Conservation (phyloP, 2,329 filamentous ascomycete genomes). For the Exophiala alcalophila region DNA sequence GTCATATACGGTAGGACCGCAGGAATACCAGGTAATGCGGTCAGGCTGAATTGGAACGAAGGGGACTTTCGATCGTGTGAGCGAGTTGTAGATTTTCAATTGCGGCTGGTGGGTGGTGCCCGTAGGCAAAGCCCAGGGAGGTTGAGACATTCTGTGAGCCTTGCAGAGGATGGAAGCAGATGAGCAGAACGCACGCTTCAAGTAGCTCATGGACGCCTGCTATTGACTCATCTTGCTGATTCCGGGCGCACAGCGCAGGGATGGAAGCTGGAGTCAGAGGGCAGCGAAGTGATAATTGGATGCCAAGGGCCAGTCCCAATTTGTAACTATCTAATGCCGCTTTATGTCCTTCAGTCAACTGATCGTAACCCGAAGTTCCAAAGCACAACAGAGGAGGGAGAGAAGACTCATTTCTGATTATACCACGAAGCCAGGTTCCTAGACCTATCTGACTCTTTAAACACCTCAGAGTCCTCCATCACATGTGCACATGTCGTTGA, state of each 20-base stretch:
- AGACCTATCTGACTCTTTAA: too few species aligned
- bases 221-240: conserved; percentile 17
- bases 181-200: conserved; percentile 22
- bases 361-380: too few species aligned
- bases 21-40: conserved; percentile 79
- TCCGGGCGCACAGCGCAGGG: conserved; percentile 1
- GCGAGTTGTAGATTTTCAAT: conserved; percentile 75
- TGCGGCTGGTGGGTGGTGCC: conserved; percentile 45
- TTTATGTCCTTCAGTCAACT: too few species aligned
- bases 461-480: too few species aligned
- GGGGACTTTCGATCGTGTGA: conserved; percentile 69
- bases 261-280: too few species aligned
- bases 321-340: too few species aligned
- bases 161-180: conserved; percentile 13
- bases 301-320: too few species aligned
- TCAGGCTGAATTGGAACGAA: conserved; percentile 70
- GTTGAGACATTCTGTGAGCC: conserved; percentile 35
- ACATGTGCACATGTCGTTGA: too few species aligned
- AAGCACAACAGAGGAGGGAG: too few species aligned
- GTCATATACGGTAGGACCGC: conserved; percentile 83
- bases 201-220: conserved; percentile 13
- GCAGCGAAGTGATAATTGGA: too few species aligned
- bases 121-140: conserved; percentile 45
- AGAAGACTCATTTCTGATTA: too few species aligned
- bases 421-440: too few species aligned